These are phyloP conservation scores for Eucalyptus guilfoylei DNA, from an alignment of 345 rosid species.

Conservation along the genomic window DNA sequence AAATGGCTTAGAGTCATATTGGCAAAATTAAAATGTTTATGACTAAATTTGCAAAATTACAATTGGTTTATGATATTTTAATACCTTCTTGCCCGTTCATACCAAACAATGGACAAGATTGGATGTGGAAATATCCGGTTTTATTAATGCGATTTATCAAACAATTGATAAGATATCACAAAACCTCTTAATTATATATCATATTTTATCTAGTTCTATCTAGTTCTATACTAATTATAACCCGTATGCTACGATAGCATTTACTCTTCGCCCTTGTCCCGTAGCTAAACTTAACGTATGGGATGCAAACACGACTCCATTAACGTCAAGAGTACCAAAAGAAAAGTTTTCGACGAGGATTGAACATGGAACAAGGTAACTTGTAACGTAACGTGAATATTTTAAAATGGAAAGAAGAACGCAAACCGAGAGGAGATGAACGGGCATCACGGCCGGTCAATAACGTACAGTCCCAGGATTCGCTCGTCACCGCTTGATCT, in stretches of 20 bases:
- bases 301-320: background rate
- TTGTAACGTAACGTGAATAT: background rate
- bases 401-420: background rate
- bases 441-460: background rate
- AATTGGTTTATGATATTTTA: background rate
- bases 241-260: fast-evolving
- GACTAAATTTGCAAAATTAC: background rate
- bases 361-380: background rate
- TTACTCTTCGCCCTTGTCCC: background rate
- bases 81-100: background rate
- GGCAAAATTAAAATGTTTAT: no score
- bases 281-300: background rate
- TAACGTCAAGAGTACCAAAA: background rate
- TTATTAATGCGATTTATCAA: background rate
- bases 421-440: background rate
- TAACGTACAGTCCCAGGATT: background rate
- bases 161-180: fast-evolving
- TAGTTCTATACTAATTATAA: no score
- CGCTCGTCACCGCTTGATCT: background rate
- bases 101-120: no score
- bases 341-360: background rate
- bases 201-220: no score
- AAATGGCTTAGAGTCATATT: no score
- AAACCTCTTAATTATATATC: no score
- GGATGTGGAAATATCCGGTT: fast-evolving